Evolutionary conservation across 2,329 filamentous ascomycete genomes (phyloP), one percentile per base, ranked within the genome.

Genomic region (Teratosphaeria zuluensis): DNA sequence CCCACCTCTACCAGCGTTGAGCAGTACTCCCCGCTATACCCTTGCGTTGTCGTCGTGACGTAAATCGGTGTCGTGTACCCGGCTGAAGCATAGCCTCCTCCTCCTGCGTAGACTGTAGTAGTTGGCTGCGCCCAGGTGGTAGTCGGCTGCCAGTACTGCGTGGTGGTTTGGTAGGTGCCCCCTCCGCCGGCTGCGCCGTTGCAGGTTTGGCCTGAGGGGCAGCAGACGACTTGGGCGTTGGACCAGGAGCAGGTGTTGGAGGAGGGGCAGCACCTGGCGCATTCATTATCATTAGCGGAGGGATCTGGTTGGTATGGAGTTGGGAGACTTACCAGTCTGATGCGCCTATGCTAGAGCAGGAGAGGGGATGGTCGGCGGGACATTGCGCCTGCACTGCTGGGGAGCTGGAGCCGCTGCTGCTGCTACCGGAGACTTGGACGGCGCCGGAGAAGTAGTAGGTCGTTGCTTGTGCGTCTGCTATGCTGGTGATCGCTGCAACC

Each of bases 341-440:
- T 51, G 75, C 69, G 35, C 71, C 66, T 54, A 78, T 75, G 32
- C 67, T 72, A 52, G 69, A 72, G 63, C 77, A 79, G 63, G 73
- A 75, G 57, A 74, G 62, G 2, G 61, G 76, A 54, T 70, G 65
- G 55, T 67, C 66, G n/a, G 68, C 65, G 2, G 72, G 72, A 65
- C 71, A 73, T 61, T 67, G 62, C 9, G 70, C 71, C 48, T 64
- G 69, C 1, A 72, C 72, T 11, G 68, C 68, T 24, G 66, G 69
- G 28, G 74, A 66, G 16, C 70, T 60, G 59, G 57, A 52, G 7
- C 42, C 55, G 33, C 54, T 59, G 59, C 56, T 51, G 8, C 42
- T 55, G 21, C 69, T 60, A 35, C 55, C 54, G 59, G 35, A 51
- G 56, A 68, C 64, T 55, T 68, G 61, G 54, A 70, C 61, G 12